These are phyloP conservation scores for Prototheca stagnorum DNA, from an alignment of 163 green algal genomes.

Conservation along the genomic window DNA sequence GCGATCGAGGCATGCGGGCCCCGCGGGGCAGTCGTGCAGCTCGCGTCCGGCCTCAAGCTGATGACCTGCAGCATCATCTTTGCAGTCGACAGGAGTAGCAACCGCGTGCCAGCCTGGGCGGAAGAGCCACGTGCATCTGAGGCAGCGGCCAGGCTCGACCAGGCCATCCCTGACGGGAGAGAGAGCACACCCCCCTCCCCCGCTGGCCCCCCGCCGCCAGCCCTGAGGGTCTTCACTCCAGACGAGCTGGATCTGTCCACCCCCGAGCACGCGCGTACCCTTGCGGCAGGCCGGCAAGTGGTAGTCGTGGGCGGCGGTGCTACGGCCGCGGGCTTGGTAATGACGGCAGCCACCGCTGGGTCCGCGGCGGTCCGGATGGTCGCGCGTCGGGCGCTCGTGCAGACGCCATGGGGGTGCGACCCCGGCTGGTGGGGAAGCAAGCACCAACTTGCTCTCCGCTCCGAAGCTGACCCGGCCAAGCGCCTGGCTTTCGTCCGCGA, in stretches of 20 bases:
- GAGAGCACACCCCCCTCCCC: neutral
- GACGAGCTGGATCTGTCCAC: slow-evolving; percentile 3
- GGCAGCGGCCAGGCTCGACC: too few relatives aligned
- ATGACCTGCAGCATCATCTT: too few relatives aligned
- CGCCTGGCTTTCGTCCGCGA: slow-evolving; percentile 6
- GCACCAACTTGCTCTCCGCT: slow-evolving; percentile 1
- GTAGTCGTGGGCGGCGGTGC: slow-evolving; percentile 18
- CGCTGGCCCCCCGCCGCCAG: too few relatives aligned
- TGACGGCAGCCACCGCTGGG: slow-evolving; percentile 3
- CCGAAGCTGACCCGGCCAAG: neutral
- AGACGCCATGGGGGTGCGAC: slow-evolving; percentile 6
- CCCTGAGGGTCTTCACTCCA: neutral
- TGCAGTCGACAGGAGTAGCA: too few relatives aligned
- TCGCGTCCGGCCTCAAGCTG: too few relatives aligned
- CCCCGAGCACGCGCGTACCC: too few relatives aligned
- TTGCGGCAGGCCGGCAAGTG: slow-evolving; percentile 3
- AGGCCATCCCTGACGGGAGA: neutral
- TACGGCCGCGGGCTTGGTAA: slow-evolving; percentile 7
- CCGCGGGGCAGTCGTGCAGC: too few relatives aligned
- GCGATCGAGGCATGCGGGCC: too few relatives aligned
- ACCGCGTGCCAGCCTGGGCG: too few relatives aligned
- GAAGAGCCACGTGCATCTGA: too few relatives aligned
- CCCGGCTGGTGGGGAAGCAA: slow-evolving; percentile 21
- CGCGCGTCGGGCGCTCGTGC: slow-evolving; percentile 3
- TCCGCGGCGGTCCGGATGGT: slow-evolving; percentile 5